Base-by-base conservation (phyloP, 208 protist species). In the Strigomonas culicis region DNA sequence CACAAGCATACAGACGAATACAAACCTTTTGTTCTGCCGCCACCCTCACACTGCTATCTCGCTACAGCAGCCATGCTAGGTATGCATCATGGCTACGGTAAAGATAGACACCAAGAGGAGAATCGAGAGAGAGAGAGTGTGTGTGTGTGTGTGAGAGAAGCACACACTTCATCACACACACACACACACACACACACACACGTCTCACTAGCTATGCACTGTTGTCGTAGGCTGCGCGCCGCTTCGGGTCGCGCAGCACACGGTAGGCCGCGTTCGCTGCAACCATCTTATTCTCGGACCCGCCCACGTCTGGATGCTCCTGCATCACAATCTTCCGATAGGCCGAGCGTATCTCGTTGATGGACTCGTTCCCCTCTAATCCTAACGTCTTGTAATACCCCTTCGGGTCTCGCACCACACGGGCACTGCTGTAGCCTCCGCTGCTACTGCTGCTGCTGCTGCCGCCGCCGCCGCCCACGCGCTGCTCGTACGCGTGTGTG, bases 251-350 rank as follows among this genome's bases (percentile, higher is more conserved):
- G n/a, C 80, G 87, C 25, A 99, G 82, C 4, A 99, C 94, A 43
- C 99, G 97, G 74, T 99, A 99, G 11, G 98, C 98, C 59, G 93
- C 84, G 59, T 94, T 94, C 47, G 92, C 46, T 56, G 86, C 83
- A 4, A 66, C 53, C 84, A 95, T 94, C 25, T 63, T 67, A 50
- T 81, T 83, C 13, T 67, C 74, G 4, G 81, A 82, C 1, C 92
- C 92, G 21, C 92, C 92, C 1, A 87, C 77, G 59, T 97, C 92
- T 25, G 92, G 92, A 62, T 97, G 92, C 63, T 91, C 50, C 51
- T 66, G 73, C 34, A 95, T 56, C 47, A 94, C 89, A 11, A 86
- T 56, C 41, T 78, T 80, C 0, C 89, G 86, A 61, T 92, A 95
- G 28, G 89, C 89, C 4, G 83, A 90, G 44, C 88, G 86, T 53